These are phyloP conservation scores for Suhomyces xylopsoci DNA, from an alignment of 805 yeast genomes.

Conservation along the genomic window DNA sequence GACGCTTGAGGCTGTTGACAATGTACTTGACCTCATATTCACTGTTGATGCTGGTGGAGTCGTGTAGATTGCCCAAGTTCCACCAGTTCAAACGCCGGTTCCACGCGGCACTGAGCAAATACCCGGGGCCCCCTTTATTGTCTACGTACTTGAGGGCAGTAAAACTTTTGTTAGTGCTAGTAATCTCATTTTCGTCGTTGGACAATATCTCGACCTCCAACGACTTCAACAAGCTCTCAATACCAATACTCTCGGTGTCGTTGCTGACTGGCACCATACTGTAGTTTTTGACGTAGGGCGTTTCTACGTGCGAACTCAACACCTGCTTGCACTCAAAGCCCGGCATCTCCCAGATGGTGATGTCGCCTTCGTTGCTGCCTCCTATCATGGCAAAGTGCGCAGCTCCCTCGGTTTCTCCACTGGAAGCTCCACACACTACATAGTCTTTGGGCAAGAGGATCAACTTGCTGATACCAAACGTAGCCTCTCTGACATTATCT, in stretches of 20 bases:
- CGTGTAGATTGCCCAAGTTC: conserved; percentile 18
- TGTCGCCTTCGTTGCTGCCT: conserved; percentile 57
- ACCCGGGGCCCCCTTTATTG: not conserved
- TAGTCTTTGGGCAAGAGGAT: conserved; percentile 40
- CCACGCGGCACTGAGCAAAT: conserved; percentile 24
- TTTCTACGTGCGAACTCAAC: conserved; percentile 16
- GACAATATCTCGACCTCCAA: conserved; percentile 18
- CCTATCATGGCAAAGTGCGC: conserved; percentile 54
- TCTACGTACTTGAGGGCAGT: conserved; percentile 9
- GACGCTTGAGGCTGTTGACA: conserved; percentile 20
- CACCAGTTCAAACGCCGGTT: conserved; percentile 28
- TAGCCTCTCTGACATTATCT: conserved; percentile 11
- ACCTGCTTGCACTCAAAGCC: conserved; percentile 51
- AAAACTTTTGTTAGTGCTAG: conserved; percentile 9
- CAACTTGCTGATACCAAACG: conserved; percentile 41
- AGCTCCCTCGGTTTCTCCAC: conserved; percentile 11
- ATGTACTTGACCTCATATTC: conserved; percentile 17
- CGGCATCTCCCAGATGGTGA: conserved; percentile 75
- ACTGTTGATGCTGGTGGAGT: conserved; percentile 15
- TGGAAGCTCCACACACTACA: conserved; percentile 23
- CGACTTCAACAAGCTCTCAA: conserved; percentile 17
- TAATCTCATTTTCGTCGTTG: conserved; percentile 2
- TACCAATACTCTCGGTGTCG: conserved; percentile 9
- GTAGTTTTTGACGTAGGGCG: conserved; percentile 23
- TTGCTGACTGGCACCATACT: conserved; percentile 18